A percentile compares a stretch with the other conserved stretches of the same genome.
Conservation (phyloP, 495 filamentous ascomycete genomes). For the Neurospora sp. region DNA sequence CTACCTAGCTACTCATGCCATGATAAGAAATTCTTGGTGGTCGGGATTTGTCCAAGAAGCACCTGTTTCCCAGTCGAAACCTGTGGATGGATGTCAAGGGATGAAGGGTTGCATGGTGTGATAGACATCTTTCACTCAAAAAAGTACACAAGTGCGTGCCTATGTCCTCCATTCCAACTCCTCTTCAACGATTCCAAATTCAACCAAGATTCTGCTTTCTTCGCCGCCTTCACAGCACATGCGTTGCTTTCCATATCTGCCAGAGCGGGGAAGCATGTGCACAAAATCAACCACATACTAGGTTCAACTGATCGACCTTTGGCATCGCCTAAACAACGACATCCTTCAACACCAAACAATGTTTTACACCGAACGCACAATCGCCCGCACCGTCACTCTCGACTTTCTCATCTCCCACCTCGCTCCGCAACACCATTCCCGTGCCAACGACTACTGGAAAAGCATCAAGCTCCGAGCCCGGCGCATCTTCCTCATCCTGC, state of each 20-base stretch:
- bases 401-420: slow-evolving; percentile 60
- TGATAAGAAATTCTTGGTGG: neutral
- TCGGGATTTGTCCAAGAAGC: neutral
- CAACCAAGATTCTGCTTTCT: neutral
- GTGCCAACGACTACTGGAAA: slow-evolving; percentile 53
- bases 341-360: neutral
- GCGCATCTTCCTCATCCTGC: slow-evolving; percentile 72
- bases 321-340: neutral
- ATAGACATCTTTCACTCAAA: neutral
- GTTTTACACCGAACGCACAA: neutral
- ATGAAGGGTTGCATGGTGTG: neutral
- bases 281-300: neutral
- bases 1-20: neutral
- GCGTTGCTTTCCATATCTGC: neutral
- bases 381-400: slow-evolving; percentile 39
- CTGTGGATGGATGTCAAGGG: neutral
- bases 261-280: neutral
- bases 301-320: neutral
- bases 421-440: neutral
- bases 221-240: neutral
- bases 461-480: slow-evolving; percentile 77
- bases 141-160: neutral
- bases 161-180: neutral
- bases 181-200: neutral
- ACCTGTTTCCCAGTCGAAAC: neutral